Base-by-base conservation (phyloP, 441 rosid species). In the Populus hybrid region DNA sequence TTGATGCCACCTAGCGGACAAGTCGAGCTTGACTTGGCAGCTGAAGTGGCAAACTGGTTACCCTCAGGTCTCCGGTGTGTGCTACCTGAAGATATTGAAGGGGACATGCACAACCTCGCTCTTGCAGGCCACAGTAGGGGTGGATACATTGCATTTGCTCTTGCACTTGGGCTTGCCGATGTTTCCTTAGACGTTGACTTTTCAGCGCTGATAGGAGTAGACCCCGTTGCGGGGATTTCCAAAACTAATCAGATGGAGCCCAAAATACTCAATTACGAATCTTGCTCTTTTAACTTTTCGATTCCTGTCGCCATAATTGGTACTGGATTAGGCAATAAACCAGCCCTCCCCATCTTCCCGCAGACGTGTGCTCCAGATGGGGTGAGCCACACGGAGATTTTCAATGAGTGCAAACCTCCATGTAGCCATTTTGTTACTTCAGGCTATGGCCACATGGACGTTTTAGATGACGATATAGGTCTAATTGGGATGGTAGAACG, bases 81-180 rank as follows among this genome's bases (percentile, higher is more conserved):
- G 5, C 86, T 90, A 24, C 84, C 78, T 1, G 79, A 73, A 69
- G 63, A 75, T 9, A 80, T 87, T 38, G 38, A 61, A 24, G 66
- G 78, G n/a, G 81, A 87, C 67, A 59, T 81, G 6, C 33, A 69
- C 4, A 71, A 82, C 45, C 61, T 88, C 10, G 79, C 83, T 23
- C 83, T 89, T 11, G 81, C 65, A 18, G 91, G 92, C 45, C 93
- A 89, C 67, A 90, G 91, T 64, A 83, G 90, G 56, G 89, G 92
- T 8, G 91, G 92, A 16, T 79, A 83, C 76, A 77, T 74, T 10
- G 90, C 89, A 38, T 89, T 88, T 76, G 84, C 91, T 4, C 78
- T 90, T 6, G 87, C 90, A 4, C 84, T 88, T 36, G 89, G 88
- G 10, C 81, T 74, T 4, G 82, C 83, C 38, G 6, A 75, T 9